phyloP scores from a whole-genome alignment of 441 rosid genomes.

The Pelargonium citronellum region DNA sequence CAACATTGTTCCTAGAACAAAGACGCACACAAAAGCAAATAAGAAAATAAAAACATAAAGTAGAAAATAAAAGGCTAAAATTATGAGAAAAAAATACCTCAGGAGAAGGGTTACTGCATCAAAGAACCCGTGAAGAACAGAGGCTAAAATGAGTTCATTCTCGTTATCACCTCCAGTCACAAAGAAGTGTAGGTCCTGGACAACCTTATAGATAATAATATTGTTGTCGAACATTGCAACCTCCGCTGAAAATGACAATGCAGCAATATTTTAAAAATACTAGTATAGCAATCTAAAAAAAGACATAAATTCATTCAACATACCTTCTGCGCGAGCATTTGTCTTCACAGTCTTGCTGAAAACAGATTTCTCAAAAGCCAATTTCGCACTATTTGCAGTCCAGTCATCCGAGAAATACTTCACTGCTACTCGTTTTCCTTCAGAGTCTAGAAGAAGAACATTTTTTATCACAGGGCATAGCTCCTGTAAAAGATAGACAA shows the following conservation, averaged over 20 bases:
- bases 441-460: slow-evolving; percentile 84
- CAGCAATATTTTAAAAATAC: neutral
- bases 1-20: slow-evolving; percentile 59
- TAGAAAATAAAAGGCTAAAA: neutral
- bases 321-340: slow-evolving; percentile 85
- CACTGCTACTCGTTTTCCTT: slow-evolving; percentile 87
- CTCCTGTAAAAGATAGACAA: slow-evolving; percentile 37
- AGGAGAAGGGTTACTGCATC: slow-evolving; percentile 72
- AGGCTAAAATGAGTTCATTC: slow-evolving; percentile 76
- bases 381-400: slow-evolving; percentile 64
- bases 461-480: slow-evolving; percentile 72
- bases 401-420: slow-evolving; percentile 85
- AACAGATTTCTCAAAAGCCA: slow-evolving; percentile 63
- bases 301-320: neutral
- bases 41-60: slow-evolving; percentile 8
- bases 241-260: slow-evolving; percentile 44
- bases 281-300: neutral
- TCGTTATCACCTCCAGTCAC: slow-evolving; percentile 66
- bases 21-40: slow-evolving; percentile 11
- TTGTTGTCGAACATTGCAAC: slow-evolving; percentile 50
- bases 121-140: slow-evolving; percentile 82
- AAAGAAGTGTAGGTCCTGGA: slow-evolving; percentile 64
- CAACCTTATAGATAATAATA: slow-evolving; percentile 48
- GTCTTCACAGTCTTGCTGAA: slow-evolving; percentile 72
- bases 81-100: slow-evolving; percentile 39